Percentiles rank a stretch among this genome's conserved stretches.
Evolutionary conservation across 2,329 filamentous ascomycete genomes (phyloP).

Genomic region (Trichophyton schoenleinii): DNA sequence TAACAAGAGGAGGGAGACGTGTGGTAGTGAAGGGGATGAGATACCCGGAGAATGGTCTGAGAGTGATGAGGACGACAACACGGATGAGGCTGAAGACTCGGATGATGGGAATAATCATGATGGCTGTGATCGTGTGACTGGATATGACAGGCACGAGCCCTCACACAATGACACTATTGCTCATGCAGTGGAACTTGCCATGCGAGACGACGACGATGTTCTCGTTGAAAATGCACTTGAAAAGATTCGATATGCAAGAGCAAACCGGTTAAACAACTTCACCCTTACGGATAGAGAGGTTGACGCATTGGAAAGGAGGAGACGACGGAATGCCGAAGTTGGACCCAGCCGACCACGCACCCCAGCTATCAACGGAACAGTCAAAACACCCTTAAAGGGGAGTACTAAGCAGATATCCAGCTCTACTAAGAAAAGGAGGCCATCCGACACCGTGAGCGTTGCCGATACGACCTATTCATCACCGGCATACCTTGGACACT

Average conservation of each 20-base stretch:
- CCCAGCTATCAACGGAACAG: background rate
- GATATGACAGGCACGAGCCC: slow-evolving; percentile 34
- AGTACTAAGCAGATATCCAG: background rate
- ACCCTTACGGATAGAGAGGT: slow-evolving; percentile 69
- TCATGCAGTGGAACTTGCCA: slow-evolving; percentile 41
- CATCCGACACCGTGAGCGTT: background rate
- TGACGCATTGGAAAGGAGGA: slow-evolving; percentile 62
- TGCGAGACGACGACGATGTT: slow-evolving; percentile 57
- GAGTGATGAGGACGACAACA: background rate
- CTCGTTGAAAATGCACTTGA: slow-evolving; percentile 66
- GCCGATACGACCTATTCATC: slow-evolving; percentile 36
- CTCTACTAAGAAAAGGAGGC: background rate
- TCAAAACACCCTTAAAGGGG: background rate
- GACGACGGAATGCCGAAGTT: slow-evolving; percentile 36
- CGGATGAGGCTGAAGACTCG: background rate
- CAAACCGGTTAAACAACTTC: slow-evolving; percentile 64
- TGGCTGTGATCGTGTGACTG: slow-evolving; percentile 34
- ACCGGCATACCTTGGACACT: slow-evolving; percentile 22
- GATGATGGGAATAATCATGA: slow-evolving; percentile 21
- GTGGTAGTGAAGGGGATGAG: background rate
- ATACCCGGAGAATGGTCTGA: background rate
- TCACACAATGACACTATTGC: slow-evolving; percentile 30
- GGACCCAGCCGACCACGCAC: background rate
- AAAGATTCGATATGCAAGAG: slow-evolving; percentile 66
- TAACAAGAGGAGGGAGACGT: background rate